Conservation (phyloP, 169 alveolate species). For the Cryptosporidium sp. region DNA sequence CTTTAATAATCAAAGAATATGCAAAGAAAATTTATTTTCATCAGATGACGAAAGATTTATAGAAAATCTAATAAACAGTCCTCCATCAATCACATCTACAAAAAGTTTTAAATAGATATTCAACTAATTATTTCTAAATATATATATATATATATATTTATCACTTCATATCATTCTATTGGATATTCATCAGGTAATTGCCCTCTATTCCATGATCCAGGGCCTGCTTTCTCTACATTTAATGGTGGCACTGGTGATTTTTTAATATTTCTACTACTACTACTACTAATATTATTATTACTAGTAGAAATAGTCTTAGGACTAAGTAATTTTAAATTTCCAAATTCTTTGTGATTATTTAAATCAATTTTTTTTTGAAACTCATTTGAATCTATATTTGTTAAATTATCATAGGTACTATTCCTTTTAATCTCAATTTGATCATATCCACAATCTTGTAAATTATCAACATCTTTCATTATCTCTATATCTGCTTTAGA, state of each 20-base stretch:
- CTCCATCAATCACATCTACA: background rate
- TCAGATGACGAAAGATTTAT: conserved; percentile 18
- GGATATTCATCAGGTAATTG: conserved; percentile 72
- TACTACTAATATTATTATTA: background rate
- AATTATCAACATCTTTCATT: background rate
- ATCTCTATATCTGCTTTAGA: conserved; percentile 1
- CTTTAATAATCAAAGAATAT: background rate
- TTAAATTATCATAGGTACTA: background rate
- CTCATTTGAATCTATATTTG: background rate
- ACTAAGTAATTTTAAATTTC: background rate
- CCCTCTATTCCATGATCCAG: conserved; percentile 75
- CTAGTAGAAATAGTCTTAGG: background rate
- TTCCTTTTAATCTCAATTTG: background rate
- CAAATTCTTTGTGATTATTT: background rate
- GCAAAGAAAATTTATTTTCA: background rate
- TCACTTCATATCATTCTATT: background rate
- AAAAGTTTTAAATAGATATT: background rate
- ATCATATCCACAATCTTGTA: background rate
- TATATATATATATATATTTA: background rate
- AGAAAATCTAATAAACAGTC: background rate
- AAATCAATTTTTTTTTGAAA: background rate
- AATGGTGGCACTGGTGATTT: conserved; percentile 68
- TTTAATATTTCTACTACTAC: background rate
- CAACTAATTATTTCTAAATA: background rate
- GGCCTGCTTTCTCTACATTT: conserved; percentile 61